Base-by-base conservation (phyloP, 2,329 filamentous ascomycete species). In the Tolypocladium inflatum region DNA sequence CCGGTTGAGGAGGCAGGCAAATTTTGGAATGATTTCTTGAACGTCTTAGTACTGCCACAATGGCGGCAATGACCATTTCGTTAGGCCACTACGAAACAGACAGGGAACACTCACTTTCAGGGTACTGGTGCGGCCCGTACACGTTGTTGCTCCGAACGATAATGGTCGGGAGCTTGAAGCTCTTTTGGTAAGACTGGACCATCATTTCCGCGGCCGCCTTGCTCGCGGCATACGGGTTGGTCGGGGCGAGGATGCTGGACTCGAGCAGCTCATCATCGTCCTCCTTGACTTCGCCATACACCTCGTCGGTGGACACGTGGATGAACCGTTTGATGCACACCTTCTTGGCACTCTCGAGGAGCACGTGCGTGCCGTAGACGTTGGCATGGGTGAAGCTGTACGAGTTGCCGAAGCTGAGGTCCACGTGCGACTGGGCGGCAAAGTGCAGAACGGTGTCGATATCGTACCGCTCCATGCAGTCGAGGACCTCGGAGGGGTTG, bases 391-490 rank as follows among this genome's bases (percentile, higher is more conserved):
- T 92, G 73, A 93, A 93, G 56, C 84, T 81, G 70, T 90, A 90
- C 11, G 88, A 90, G 73, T 93, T 91, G 55, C 87, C 87, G 66
- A 94, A 94, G 68, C 87, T 90, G 65, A 91, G 73, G 66, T 93
- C 89, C 55, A 94, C 90, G 68, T 93, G 89, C 9, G 88, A 90
- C 73, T 91, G 87, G n/a, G 90, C 90, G 3, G 90, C 90, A 66
- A 94, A 91, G 71, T 93, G 89, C 71, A 93, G 85, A 61, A 94
- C 80, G 56, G 88, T 91, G 69, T 93, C 90, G 65, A 93, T 87
- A 39, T 83, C 80, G 74, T 90, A 79, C 60, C 83, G 80, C 69
- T 87, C 80, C 67, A 93, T 80, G 68, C 86, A 90, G 64, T 83
- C 81, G 62, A 88, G 79, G 3, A 93, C 87, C 65, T 89, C 84